Conservation (phyloP, 768 basidiomycete species). For the Leccinum uliginosum region DNA sequence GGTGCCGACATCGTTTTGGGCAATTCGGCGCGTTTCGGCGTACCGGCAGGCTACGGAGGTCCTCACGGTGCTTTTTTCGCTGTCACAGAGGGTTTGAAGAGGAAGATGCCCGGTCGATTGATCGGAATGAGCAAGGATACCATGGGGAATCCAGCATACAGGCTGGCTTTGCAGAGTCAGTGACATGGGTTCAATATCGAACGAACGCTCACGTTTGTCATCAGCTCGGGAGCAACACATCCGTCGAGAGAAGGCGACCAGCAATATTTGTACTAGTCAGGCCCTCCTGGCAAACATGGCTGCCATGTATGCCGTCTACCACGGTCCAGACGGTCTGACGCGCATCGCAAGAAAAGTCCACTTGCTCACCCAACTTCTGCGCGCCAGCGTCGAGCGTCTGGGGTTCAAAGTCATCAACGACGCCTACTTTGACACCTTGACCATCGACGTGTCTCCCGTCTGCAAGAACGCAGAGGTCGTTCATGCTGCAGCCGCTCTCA, state of each 20-base stretch:
- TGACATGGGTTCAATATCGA: slow-evolving; percentile 9
- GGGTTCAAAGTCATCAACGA: slow-evolving; percentile 72
- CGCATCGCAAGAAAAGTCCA: slow-evolving; percentile 92
- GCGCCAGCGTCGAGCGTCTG: slow-evolving; percentile 56
- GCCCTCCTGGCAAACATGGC: slow-evolving; percentile 99
- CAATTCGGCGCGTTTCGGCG: slow-evolving; percentile 95
- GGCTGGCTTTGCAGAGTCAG: slow-evolving; percentile 91
- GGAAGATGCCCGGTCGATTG: slow-evolving; percentile 98
- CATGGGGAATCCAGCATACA: slow-evolving; percentile 82
- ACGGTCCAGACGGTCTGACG: slow-evolving; percentile 81
- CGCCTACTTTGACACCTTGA: slow-evolving; percentile 90
- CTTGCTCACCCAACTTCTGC: slow-evolving; percentile 75
- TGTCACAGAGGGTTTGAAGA: slow-evolving; percentile 84
- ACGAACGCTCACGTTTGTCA: slow-evolving; percentile 6
- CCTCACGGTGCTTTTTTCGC: slow-evolving; percentile 98
- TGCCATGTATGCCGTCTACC: slow-evolving; percentile 97
- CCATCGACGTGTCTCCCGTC: slow-evolving; percentile 65
- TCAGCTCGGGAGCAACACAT: slow-evolving; percentile 95
- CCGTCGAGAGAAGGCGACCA: slow-evolving; percentile 95
- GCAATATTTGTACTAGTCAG: slow-evolving; percentile 97
- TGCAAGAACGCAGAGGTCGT: slow-evolving; percentile 53
- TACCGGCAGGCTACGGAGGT: slow-evolving; percentile 95
- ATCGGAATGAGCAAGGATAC: slow-evolving; percentile 88
- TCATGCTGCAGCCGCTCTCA: slow-evolving; percentile 60
- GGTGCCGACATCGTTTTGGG: slow-evolving; percentile 95